Evolutionary conservation across 2,329 filamentous ascomycete species (phyloP), one percentile per base, ranked within the genome.

Genomic region (Cryphonectria naterciae): DNA sequence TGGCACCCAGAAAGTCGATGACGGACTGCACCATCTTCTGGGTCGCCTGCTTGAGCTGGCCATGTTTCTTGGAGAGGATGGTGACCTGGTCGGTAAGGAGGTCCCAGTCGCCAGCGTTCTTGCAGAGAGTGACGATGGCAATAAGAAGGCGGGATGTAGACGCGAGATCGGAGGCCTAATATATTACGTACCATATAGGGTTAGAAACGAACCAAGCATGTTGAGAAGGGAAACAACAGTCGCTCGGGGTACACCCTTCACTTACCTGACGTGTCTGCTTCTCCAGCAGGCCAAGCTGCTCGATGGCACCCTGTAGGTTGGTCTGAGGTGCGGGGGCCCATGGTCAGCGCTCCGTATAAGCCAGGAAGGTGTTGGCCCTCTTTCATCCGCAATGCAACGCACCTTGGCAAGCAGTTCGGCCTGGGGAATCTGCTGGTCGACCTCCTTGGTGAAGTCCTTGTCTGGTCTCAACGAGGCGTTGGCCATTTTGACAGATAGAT

Each of bases 1-100:
- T 94, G 63, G 92, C 89, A 79, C 97, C 92, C 78, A 99, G 84
- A 82, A 98, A 98, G 72, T 86, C 87, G 91, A 99, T 97, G 74
- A 97, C 94, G 64, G 91, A 92, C 86, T 99, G 96, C 73, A 99
- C 95, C 96, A 99, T 99, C 86, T 95, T 96, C 77, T 96, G 98
- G 78, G 95, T 96, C 79, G 96, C 96, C 84, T 98, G 96, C 84
- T 99, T 99, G 80, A 99, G 94, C 86, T 99, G 96, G 77, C 95
- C 93, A 92, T 99, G 96, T 86, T 99, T 99, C 91, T 99, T 99
- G 75, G 96, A 98, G 70, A 99, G 87, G 74, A 98, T 87, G 77
- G 97, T 87, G 74, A 97, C 93, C 84, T 99, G 96, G 84, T 99
- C 96, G 81, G 97, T 98, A 83, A 99, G 88, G 78, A 98, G 85